phyloP scores from a whole-genome alignment of 805 yeast species.

The Cyberlindnera euphorbiae region DNA sequence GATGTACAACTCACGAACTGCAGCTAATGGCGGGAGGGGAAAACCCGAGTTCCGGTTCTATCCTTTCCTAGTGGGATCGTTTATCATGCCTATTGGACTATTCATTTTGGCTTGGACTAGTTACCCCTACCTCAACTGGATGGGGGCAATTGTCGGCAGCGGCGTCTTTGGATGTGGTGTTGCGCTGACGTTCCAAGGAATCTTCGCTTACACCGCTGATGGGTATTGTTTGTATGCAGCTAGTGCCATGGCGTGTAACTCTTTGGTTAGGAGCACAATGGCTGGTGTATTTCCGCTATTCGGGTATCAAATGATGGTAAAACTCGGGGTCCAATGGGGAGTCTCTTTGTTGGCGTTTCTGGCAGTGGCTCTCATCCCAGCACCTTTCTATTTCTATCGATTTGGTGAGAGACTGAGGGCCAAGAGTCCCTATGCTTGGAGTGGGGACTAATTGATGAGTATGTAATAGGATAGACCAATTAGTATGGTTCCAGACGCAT shows the following conservation, averaged over 20 bases:
- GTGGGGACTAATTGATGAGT: conserved; percentile 10
- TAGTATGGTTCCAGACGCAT: no score
- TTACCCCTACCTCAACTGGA: conserved; percentile 59
- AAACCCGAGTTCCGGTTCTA: conserved; percentile 58
- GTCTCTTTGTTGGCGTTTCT: conserved; percentile 46
- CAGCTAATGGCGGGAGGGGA: conserved; percentile 36
- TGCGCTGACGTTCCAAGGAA: conserved; percentile 60
- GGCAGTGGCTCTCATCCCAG: conserved; percentile 45
- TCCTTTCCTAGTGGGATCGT: conserved; percentile 61
- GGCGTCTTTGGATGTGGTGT: conserved; percentile 71
- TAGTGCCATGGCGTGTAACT: conserved; percentile 46
- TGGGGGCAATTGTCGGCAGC: conserved; percentile 66
- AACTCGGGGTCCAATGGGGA: conserved; percentile 57
- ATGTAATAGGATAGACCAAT: no score
- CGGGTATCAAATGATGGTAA: conserved; percentile 51
- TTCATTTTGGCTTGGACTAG: conserved; percentile 80
- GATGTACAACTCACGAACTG: conserved; percentile 38
- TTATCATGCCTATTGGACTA: conserved; percentile 56
- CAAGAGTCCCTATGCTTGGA: conserved; percentile 46
- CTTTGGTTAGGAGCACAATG: conserved; percentile 48
- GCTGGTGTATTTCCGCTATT: conserved; percentile 56
- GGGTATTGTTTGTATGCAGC: conserved; percentile 53
- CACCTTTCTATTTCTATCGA: conserved; percentile 49
- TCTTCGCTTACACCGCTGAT: conserved; percentile 61
- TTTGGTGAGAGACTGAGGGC: conserved; percentile 41